Evolutionary conservation across 2,329 filamentous ascomycete species (phyloP), one percentile per base, ranked within the genome.

Genomic region (Trichoderma citrinoviride): DNA sequence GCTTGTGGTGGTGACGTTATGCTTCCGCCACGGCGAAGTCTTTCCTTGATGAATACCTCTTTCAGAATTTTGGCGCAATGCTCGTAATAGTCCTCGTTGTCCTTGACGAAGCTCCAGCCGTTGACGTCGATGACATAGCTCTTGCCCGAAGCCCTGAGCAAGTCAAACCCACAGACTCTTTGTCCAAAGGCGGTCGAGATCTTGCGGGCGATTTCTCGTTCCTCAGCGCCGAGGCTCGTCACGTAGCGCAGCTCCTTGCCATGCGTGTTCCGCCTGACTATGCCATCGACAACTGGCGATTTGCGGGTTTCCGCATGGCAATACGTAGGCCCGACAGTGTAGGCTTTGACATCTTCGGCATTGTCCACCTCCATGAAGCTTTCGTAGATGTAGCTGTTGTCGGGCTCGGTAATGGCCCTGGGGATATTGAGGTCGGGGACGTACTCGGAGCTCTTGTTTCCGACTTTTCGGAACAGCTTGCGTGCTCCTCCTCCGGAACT

Each of bases 101-200:
- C 96, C 76, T 99, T 99, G 76, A 99, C 95, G 73, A 99, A 99
- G 74, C 94, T 98, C 96, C 96, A 99, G 14, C 95, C 95, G 76
- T 99, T 99, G 71, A 99, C 95, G 72, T 99, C 95, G 70, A 99
- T 99, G 55, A 99, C 95, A 77, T 92, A 99, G 75, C 94, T 98
- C 76, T 92, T 92, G 17, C 93, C 92, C 56, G 87, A 89, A 14
- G 93, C 92, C 29, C 96, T 89, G 64, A 99, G 82, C 66, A 99
- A 83, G 75, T 99, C 95, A 72, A 99, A 99, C 0, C 95, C 95
- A 74, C 95, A 99, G 3, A 99, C 93, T 62, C 92, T 85, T 76
- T 99, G 95, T 0, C 94, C 95, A 76, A 99, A 99, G 0, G 92
- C 90, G 50, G 87, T 89, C 2, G 93, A 92, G 66, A 99, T 98